Evolutionary conservation across 148 eudicot genomes (phyloP), one percentile per base, ranked within the genome.

Genomic region (Rhododendron griersonianum): DNA sequence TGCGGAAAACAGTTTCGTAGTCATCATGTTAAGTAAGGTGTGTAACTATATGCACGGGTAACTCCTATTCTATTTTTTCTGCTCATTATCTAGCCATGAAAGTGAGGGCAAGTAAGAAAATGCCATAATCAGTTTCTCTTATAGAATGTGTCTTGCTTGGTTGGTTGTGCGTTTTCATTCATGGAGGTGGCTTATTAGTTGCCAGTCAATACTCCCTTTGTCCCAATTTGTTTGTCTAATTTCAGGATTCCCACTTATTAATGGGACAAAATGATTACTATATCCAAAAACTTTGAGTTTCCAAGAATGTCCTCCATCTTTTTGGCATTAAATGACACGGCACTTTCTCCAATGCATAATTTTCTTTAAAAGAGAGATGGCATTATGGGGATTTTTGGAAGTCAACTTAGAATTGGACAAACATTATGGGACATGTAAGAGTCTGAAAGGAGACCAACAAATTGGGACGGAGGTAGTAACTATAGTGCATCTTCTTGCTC

Each of bases 21-120:
- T 96, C 48, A 74, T 96, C 88, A 93, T 94, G 96, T 81, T 96
- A 78, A 75, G 90, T 5, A 94, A 94, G 98, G 98, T 95, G 65
- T 30, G 69, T 2, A 39, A 25, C 37, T 45, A 33, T 82, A 59
- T 82, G 35, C 47, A 5, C 25, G 73, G 35, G 35, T 61, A 37
- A 61, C 51, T 82, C 84, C 84, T 37, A 41, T 71, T 63, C 45
- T 19, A 41, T 41, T 47, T 35, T 15, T 23, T 39, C 21, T 82
- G 53, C 71, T 21, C 30, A n/a, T 59, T 44, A n/a, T 63, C 51
- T n/a, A n/a, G 77, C 21, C 57, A 25, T 67, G 59, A 44, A 63
- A 44, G 57, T 3, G 35, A 41, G 25, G 39, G n/a, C 77, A 23
- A 25, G 39, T 41, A 82, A 33, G 69, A 33, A 82, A 44, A 69